Evolutionary conservation across 2,329 filamentous ascomycete genomes (phyloP), one percentile per base, ranked within the genome.

Genomic region (Gliomastix tumulicola): DNA sequence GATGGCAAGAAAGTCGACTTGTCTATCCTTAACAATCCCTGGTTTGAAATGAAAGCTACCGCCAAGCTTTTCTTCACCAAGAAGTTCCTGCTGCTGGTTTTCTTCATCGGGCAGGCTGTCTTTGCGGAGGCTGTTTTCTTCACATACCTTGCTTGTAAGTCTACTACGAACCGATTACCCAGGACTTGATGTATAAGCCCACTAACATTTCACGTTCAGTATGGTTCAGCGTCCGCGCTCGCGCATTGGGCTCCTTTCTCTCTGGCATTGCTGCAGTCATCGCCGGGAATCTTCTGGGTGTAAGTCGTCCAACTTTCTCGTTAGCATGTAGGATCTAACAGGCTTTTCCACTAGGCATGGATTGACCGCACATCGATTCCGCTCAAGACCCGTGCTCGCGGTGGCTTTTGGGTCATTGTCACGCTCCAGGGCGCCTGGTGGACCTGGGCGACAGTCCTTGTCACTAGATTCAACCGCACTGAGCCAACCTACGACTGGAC

Each of bases 41-140:
- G 65, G 58, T 59, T 58, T 13, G 83, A 87, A 54, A 58, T 87
- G 18, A 75, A 72, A 42, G 63, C 66, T 3, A 84, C 74, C 2
- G 62, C 65, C 0, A 72, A 65, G 38, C 59, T 78, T 1, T 84
- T 86, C 44, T 57, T 79, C 21, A 74, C 63, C 3, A 74, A 67
- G 30, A 69, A 71, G 21, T 85, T 84, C 40, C 56, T 87, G 2
- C 61, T 85, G 1, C 66, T 85, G 2, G 55, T 86, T 4, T 68
- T 81, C 0, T 75, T 83, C 44, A 86, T 88, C 27, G 78, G 78
- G 2, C 79, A 86, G 44, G 78, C 78, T 0, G 82, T 84, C 0
- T 88, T 82, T 49, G 62, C 79, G 0, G 82, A 88, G 51, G 77
- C 83, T 0, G 80, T 87, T 0, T 84, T 81, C 55, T 85, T 81